Evolutionary conservation across 2,329 filamentous ascomycete species (phyloP).

Genomic region (Ascochyta lentis): DNA sequence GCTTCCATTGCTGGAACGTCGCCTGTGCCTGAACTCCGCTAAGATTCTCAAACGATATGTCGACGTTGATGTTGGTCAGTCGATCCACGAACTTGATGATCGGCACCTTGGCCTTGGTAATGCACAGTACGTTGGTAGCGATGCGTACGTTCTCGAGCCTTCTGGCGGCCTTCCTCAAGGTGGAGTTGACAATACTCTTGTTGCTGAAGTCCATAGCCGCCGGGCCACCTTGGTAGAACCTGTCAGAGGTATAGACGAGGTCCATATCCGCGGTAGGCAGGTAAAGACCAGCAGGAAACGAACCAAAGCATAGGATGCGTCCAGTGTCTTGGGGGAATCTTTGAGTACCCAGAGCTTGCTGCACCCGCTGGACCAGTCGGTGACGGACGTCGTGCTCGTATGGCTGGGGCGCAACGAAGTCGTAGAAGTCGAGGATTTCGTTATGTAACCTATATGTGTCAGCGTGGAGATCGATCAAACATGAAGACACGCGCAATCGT

Average conservation of each 20-base stretch:
- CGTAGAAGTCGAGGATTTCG: constrained; percentile 88
- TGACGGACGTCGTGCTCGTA: constrained; percentile 80
- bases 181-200: constrained; percentile 59
- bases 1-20: constrained; percentile 82
- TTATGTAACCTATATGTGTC: constrained; percentile 72
- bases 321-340: constrained; percentile 50
- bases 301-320: constrained; percentile 82
- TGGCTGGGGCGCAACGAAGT: constrained; percentile 77
- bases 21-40: constrained; percentile 80
- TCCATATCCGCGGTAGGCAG: constrained; percentile 90
- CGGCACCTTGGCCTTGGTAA: constrained; percentile 81
- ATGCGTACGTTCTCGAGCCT: constrained; percentile 64
- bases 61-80: constrained; percentile 79
- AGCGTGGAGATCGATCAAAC: neutral
- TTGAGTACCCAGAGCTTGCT: constrained; percentile 58
- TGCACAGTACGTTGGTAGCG: constrained; percentile 66
- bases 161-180: constrained; percentile 67
- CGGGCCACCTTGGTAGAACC: constrained; percentile 61
- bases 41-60: constrained; percentile 93
- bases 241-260: constrained; percentile 77
- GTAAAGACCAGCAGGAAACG: constrained; percentile 82
- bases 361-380: constrained; percentile 74
- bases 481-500: constrained; percentile 1
- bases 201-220: constrained; percentile 31
- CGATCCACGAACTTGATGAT: constrained; percentile 89